A percentile compares a stretch with the other conserved stretches of the same genome.
phyloP scores from a whole-genome alignment of 345 rosid species.

The Pugionium dolabratum region DNA sequence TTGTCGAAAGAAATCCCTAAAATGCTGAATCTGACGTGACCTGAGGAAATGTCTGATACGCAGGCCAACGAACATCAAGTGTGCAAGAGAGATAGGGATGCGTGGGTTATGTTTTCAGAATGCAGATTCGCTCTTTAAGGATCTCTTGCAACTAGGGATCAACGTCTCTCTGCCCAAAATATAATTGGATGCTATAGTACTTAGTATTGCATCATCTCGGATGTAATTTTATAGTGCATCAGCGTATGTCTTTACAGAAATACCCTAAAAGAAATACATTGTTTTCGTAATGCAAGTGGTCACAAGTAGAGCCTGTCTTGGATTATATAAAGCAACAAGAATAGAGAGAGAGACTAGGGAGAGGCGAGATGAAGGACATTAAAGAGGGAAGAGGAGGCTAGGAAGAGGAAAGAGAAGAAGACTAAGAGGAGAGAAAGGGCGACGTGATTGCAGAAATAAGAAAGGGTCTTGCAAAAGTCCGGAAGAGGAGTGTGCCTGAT shows the following conservation, averaged over 20 bases:
- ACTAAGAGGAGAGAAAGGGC: conserved; percentile 68
- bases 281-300: conserved; percentile 12
- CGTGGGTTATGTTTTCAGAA: conserved; percentile 66
- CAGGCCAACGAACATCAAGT: conserved; percentile 72
- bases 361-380: conserved; percentile 61
- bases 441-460: conserved; percentile 71
- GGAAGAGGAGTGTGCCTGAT: conserved; percentile 72
- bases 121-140: conserved; percentile 51
- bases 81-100: conserved; percentile 74
- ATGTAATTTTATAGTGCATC: neutral
- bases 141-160: conserved; percentile 55
- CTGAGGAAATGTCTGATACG: conserved; percentile 18
- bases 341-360: conserved; percentile 22
- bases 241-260: too few relatives aligned
- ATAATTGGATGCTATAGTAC: conserved; percentile 12
- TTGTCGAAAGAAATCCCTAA: neutral
- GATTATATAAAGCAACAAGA: conserved; percentile 8
- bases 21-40: neutral
- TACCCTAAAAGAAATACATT: neutral
- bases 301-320: conserved; percentile 16
- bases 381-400: conserved; percentile 59
- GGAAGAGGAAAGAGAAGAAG: conserved; percentile 57
- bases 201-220: conserved; percentile 18
- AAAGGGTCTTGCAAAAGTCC: conserved; percentile 75
- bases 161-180: conserved; percentile 37